A percentile compares a stretch with the other conserved stretches of the same genome.
These are phyloP conservation scores for Corylus avellana DNA, from an alignment of 306 rosid species.

Conservation along the genomic window DNA sequence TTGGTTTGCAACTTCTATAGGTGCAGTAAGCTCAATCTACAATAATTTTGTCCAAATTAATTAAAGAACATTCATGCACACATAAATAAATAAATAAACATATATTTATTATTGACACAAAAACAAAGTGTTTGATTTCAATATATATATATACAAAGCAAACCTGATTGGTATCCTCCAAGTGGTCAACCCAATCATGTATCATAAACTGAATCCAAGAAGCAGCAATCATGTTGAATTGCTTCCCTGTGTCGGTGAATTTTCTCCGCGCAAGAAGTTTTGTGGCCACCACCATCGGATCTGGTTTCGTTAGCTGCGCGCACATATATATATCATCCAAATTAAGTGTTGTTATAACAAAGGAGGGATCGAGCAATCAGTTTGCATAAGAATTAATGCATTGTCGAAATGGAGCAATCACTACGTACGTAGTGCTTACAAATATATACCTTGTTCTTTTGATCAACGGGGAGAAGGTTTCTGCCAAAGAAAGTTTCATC, in stretches of 20 bases:
- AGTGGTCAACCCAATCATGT: slow-evolving; percentile 66
- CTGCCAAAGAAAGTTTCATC: slow-evolving; percentile 60
- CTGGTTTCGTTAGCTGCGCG: slow-evolving; percentile 52
- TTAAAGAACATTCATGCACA: too few relatives aligned
- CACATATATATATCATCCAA: neutral
- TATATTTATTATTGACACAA: too few relatives aligned
- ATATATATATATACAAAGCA: too few relatives aligned
- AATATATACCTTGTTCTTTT: slow-evolving; percentile 41
- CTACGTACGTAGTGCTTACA: too few relatives aligned
- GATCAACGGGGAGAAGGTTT: slow-evolving; percentile 49
- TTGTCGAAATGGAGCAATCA: too few relatives aligned
- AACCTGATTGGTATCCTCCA: slow-evolving; percentile 50
- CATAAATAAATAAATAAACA: too few relatives aligned
- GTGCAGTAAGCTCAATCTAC: slow-evolving; percentile 47
- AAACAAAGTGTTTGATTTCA: too few relatives aligned
- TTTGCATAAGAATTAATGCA: too few relatives aligned
- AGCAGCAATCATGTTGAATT: slow-evolving; percentile 63
- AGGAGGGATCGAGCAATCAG: too few relatives aligned
- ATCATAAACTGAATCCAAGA: slow-evolving; percentile 76
- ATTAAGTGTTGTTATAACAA: too few relatives aligned
- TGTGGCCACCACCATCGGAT: slow-evolving; percentile 57
- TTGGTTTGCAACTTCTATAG: slow-evolving; percentile 45
- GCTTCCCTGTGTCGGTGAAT: slow-evolving; percentile 52
- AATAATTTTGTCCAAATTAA: neutral
- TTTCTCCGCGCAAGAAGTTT: slow-evolving; percentile 49